A percentile compares a stretch with the other conserved stretches of the same genome.
phyloP scores from a whole-genome alignment of 129 eudicot genomes.

The Flaveria linearis region DNA sequence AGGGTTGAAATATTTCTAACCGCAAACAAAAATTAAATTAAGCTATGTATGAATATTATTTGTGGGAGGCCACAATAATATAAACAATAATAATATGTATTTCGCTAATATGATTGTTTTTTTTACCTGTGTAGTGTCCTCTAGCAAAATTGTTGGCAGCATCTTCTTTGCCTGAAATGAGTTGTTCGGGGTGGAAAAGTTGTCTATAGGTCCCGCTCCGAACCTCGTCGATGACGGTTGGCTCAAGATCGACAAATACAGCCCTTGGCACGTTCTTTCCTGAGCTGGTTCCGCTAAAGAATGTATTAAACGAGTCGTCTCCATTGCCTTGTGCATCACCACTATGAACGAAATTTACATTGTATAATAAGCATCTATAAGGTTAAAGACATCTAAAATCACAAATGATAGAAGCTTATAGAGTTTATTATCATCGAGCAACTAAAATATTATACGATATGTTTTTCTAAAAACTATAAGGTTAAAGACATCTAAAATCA shows the following conservation, averaged over 20 bases:
- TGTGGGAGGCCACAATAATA: too few relatives aligned
- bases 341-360: constrained; percentile 34
- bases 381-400: background rate
- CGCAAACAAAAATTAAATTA: too few relatives aligned
- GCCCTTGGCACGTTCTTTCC: constrained; percentile 69
- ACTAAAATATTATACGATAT: background rate
- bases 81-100: too few relatives aligned
- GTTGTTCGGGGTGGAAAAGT: constrained; percentile 70
- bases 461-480: background rate
- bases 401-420: background rate
- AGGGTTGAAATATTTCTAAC: too few relatives aligned
- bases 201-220: constrained; percentile 48
- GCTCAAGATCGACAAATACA: constrained; percentile 58
- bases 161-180: constrained; percentile 65
- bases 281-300: constrained; percentile 55
- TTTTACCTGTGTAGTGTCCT: constrained; percentile 59
- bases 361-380: background rate
- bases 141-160: constrained; percentile 72
- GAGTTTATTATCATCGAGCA: background rate
- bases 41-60: too few relatives aligned
- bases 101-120: too few relatives aligned
- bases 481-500: too few relatives aligned
- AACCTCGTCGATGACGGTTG: constrained; percentile 57
- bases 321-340: constrained; percentile 36
- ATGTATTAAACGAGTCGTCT: constrained; percentile 58